Percentiles rank a stretch among this genome's conserved stretches.
These are phyloP conservation scores for Astragalus membranaceus DNA, from an alignment of 306 rosid genomes.

Conservation along the genomic window DNA sequence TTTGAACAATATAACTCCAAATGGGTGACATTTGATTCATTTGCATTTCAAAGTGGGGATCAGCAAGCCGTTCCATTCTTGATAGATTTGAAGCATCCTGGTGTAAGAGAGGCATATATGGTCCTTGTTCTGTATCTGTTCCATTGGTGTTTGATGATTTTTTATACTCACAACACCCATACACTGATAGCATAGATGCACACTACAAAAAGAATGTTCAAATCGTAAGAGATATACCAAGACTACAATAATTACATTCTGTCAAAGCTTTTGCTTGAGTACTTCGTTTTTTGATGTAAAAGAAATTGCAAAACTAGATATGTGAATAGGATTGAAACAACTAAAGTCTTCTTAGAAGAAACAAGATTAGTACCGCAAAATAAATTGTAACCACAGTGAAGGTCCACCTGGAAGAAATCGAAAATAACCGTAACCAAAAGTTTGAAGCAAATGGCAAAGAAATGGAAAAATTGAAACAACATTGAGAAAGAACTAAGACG, in stretches of 20 bases:
- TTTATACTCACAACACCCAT: conserved; percentile 49
- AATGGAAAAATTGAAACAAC: conserved; percentile 13
- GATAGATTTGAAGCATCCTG: conserved; percentile 32
- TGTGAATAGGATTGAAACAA: conserved; percentile 1
- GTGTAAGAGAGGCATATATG: conserved; percentile 35
- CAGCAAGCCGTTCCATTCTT: conserved; percentile 17
- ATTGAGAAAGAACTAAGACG: neutral
- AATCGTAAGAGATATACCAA: too few relatives aligned
- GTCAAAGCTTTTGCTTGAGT: neutral
- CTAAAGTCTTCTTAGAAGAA: conserved; percentile 8
- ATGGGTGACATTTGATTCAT: conserved; percentile 17
- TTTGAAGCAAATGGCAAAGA: neutral
- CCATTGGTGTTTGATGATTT: conserved; percentile 23
- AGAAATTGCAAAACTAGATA: neutral
- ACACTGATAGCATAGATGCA: conserved; percentile 53
- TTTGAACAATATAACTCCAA: conserved; percentile 34
- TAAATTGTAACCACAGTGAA: conserved; percentile 61
- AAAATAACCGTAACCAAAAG: conserved; percentile 21
- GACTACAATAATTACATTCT: too few relatives aligned
- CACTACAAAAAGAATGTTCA: conserved; percentile 41
- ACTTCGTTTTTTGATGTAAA: neutral
- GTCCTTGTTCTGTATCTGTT: conserved; percentile 49
- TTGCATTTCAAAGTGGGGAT: conserved; percentile 2
- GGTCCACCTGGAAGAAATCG: conserved; percentile 65
- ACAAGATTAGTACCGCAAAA: conserved; percentile 54